phyloP scores from a whole-genome alignment of 2,329 filamentous ascomycete genomes.

The Ustilaginoidea virens region DNA sequence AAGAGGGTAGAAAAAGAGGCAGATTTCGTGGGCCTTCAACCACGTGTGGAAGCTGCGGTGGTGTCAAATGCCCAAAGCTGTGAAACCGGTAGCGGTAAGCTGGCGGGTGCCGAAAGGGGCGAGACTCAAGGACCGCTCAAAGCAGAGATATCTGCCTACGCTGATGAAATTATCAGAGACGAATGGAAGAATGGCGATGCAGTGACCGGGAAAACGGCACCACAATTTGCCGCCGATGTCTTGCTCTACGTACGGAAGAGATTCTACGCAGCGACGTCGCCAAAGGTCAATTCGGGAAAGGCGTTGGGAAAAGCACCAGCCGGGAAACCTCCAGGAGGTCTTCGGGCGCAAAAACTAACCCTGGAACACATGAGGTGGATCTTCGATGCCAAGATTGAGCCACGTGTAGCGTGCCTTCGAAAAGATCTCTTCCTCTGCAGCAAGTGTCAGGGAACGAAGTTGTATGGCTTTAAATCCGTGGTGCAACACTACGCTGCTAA shows the following conservation, averaged over 20 bases:
- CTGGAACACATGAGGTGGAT: slow-evolving; percentile 81
- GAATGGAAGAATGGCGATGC: slow-evolving; percentile 49
- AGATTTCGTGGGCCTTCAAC: no score
- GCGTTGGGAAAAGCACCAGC: slow-evolving; percentile 28
- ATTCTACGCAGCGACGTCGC: slow-evolving; percentile 47
- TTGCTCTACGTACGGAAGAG: slow-evolving; percentile 49
- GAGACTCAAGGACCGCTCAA: slow-evolving; percentile 52
- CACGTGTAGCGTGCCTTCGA: slow-evolving; percentile 46
- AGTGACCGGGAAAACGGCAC: slow-evolving; percentile 46
- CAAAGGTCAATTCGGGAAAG: slow-evolving; percentile 31
- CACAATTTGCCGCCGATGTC: slow-evolving; percentile 57
- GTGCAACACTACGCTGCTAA: slow-evolving; percentile 76
- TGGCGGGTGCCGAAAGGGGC: no score
- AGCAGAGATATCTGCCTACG: slow-evolving; percentile 47
- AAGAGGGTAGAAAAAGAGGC: no score
- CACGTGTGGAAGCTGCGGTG: no score
- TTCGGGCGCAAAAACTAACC: slow-evolving; percentile 47
- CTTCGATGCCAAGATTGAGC: slow-evolving; percentile 63
- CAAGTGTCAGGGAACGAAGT: slow-evolving; percentile 49
- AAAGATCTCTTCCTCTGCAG: slow-evolving; percentile 67
- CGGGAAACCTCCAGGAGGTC: slow-evolving; percentile 33
- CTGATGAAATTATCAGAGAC: slow-evolving; percentile 53
- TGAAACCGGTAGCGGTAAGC: no score
- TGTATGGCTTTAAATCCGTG: slow-evolving; percentile 63
- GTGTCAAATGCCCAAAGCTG: no score